Evolutionary conservation across 2,329 filamentous ascomycete genomes (phyloP).

Genomic region (Myrmaecium sp.): DNA sequence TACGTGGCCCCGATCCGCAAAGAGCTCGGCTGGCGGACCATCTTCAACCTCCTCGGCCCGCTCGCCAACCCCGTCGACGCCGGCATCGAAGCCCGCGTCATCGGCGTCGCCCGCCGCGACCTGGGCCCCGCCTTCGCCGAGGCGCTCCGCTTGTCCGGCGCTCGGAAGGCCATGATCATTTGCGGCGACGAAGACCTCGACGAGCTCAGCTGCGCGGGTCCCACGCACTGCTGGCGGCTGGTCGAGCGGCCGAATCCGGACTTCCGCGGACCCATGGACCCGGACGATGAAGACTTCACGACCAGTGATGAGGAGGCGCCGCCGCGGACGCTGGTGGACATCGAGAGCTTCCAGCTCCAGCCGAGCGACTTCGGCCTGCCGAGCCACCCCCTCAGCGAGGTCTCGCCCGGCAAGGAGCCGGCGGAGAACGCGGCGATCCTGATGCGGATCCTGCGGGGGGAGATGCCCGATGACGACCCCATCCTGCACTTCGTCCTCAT

Average conservation of each 20-base stretch:
- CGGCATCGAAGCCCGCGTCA: conserved; percentile 66
- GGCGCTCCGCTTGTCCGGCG: conserved; percentile 58
- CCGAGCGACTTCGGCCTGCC: conserved; percentile 79
- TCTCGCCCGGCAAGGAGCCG: conserved; percentile 73
- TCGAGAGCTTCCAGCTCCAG: conserved; percentile 62
- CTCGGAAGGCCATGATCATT: conserved; percentile 71
- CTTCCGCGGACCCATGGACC: conserved; percentile 15
- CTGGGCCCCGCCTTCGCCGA: conserved; percentile 82
- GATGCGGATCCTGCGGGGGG: conserved; percentile 54
- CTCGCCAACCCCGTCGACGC: conserved; percentile 75
- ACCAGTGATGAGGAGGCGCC: conserved; percentile 22
- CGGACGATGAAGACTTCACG: conserved; percentile 25
- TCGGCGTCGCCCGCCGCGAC: conserved; percentile 81
- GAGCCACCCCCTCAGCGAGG: conserved; percentile 54
- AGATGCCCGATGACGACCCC: conserved; percentile 60
- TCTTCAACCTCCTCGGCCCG: conserved; percentile 93
- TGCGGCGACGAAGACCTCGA: conserved; percentile 92
- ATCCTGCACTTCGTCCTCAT: conserved; percentile 88
- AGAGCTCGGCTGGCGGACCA: conserved; percentile 83
- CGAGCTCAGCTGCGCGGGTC: conserved; percentile 82
- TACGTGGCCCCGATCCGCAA: conserved; percentile 73
- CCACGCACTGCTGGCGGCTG: conserved; percentile 78
- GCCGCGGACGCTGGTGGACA: conserved; percentile 31
- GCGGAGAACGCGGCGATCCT: conserved; percentile 77
- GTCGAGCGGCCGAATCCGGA: conserved; percentile 32